phyloP scores from a whole-genome alignment of 805 yeast genomes.

The Isabelozyma rhagii region DNA sequence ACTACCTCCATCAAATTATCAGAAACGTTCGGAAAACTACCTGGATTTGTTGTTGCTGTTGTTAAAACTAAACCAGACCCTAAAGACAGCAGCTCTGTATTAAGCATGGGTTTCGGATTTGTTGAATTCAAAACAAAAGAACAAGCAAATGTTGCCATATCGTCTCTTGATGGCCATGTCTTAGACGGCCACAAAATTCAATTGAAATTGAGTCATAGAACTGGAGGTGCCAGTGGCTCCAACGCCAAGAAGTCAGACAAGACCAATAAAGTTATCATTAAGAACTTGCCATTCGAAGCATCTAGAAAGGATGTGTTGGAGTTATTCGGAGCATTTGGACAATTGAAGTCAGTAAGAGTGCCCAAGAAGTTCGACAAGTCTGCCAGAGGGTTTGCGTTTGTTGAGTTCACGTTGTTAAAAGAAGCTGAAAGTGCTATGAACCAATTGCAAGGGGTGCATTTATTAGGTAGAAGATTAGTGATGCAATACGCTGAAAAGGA shows the following conservation, averaged over 20 bases:
- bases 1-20: conserved; percentile 61
- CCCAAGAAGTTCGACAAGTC: conserved; percentile 94
- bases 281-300: conserved; percentile 96
- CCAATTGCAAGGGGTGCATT: conserved; percentile 92
- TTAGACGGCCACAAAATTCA: conserved; percentile 90
- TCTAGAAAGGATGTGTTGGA: conserved; percentile 90
- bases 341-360: conserved; percentile 88
- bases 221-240: conserved; percentile 35
- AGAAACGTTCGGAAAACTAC: conserved; percentile 61
- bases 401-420: conserved; percentile 77
- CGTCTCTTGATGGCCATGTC: conserved; percentile 67
- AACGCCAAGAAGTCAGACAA: conserved; percentile 34
- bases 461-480: conserved; percentile 90
- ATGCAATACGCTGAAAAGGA: conserved; percentile 89
- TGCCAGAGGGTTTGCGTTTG: conserved; percentile 97
- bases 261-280: conserved; percentile 82
- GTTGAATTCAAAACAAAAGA: conserved; percentile 81
- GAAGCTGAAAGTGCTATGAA: conserved; percentile 96
- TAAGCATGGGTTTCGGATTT: conserved; percentile 98
- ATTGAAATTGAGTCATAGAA: conserved; percentile 83
- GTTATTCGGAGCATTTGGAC: conserved; percentile 91
- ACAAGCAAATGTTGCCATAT: conserved; percentile 74
- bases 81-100: conserved; percentile 57
- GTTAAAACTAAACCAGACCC: conserved; percentile 89
- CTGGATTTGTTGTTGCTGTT: conserved; percentile 79